These are phyloP conservation scores for Aphanomyces astaci DNA, from an alignment of 352 stramenopile species.

Conservation along the genomic window DNA sequence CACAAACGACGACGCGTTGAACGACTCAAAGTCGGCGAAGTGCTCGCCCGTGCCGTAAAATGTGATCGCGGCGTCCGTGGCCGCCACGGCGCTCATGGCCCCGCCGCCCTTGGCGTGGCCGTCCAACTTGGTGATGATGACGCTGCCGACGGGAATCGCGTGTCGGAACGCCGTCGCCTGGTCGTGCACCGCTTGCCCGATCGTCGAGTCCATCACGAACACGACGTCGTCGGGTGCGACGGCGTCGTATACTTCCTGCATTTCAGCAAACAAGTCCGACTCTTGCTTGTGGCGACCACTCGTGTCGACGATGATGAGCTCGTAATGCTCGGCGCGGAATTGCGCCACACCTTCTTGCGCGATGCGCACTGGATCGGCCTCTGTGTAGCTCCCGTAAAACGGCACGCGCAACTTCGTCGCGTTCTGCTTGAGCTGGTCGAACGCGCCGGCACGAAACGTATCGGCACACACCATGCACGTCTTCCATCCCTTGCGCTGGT, in stretches of 20 bases:
- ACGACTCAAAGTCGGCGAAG: constrained; percentile 98
- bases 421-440: constrained; percentile 99
- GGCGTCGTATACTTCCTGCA: constrained; percentile 95
- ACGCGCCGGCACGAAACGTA: constrained; percentile 97
- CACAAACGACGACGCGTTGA: constrained; percentile 97
- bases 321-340: constrained; percentile 95
- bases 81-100: constrained; percentile 95
- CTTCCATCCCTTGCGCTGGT: constrained; percentile 96
- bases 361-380: constrained; percentile 97
- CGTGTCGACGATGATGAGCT: constrained; percentile 99
- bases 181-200: constrained; percentile 97
- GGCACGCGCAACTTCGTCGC: constrained; percentile 96
- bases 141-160: constrained; percentile 93
- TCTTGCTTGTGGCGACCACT: constrained; percentile 98
- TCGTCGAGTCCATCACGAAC: constrained; percentile 99
- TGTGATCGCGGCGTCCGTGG: constrained; percentile 96
- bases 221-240: constrained; percentile 95
- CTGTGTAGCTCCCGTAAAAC: constrained; percentile 98
- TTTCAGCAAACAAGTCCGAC: constrained; percentile 97
- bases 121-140: constrained; percentile 99
- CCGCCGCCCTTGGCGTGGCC: constrained; percentile 98
- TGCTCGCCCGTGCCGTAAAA: constrained; percentile 98
- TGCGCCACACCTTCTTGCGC: constrained; percentile 96
- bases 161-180: constrained; percentile 94
- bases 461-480: constrained; percentile 99